Conservation (phyloP, 352 stramenopile species). For the Phytopythium litorale region DNA sequence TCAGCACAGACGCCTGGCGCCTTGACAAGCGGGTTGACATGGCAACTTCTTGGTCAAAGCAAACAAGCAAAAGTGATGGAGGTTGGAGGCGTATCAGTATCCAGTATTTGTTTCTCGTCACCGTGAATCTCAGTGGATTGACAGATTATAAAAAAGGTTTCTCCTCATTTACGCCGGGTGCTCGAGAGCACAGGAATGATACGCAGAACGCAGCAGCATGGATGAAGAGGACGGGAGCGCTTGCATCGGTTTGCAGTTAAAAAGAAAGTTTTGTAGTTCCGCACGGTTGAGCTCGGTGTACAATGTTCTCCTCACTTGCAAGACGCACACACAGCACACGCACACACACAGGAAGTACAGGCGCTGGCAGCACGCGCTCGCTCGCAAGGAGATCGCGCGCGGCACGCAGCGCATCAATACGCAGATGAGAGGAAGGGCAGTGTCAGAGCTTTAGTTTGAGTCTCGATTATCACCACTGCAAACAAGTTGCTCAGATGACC, state of each 20-base stretch:
- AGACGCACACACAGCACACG: slow-evolving; percentile 8
- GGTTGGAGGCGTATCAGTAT: slow-evolving; percentile 18
- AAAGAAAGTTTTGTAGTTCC: slow-evolving; percentile 77
- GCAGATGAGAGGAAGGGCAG: slow-evolving; percentile 14
- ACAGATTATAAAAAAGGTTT: slow-evolving; percentile 12
- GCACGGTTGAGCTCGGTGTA: slow-evolving; percentile 79
- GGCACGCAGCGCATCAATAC: slow-evolving; percentile 11
- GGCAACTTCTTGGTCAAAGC: background rate
- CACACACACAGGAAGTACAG: background rate
- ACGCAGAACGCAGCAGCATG: background rate
- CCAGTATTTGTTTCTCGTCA: slow-evolving; percentile 8
- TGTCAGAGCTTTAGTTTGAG: slow-evolving; percentile 80
- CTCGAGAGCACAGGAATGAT: background rate
- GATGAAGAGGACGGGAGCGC: background rate
- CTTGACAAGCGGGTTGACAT: background rate
- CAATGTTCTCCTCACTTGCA: slow-evolving; percentile 74
- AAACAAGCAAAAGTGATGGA: background rate
- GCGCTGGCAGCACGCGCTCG: background rate
- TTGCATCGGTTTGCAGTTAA: slow-evolving; percentile 86
- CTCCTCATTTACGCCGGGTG: slow-evolving; percentile 10
- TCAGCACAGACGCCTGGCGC: no score
- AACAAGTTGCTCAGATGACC: slow-evolving; percentile 79
- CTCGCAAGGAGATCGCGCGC: background rate
- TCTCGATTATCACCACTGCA: slow-evolving; percentile 84
- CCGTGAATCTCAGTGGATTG: slow-evolving; percentile 13